Conservation (phyloP, 352 stramenopile species). For the Pythium guiyangense region DNA sequence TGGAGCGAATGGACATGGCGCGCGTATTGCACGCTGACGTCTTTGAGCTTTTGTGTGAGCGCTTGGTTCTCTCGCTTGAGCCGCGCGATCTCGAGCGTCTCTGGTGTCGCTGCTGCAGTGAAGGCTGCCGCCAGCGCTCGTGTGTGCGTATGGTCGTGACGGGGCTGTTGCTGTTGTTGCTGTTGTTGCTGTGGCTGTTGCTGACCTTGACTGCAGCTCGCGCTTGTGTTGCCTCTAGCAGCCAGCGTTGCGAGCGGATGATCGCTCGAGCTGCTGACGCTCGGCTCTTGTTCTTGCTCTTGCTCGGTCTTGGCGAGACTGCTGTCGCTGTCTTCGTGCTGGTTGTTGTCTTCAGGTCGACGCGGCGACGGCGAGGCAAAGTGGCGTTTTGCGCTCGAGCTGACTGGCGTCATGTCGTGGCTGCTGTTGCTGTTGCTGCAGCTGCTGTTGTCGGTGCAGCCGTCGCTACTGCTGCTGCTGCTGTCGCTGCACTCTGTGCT, state of each 20-base stretch:
- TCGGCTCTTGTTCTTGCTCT: no score
- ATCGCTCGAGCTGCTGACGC: neutral
- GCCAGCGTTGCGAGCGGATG: neutral
- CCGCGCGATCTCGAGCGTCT: neutral
- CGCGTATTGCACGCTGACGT: no score
- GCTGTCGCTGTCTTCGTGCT: neutral
- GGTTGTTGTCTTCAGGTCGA: no score
- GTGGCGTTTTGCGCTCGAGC: no score
- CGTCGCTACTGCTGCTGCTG: no score
- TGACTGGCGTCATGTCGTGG: no score
- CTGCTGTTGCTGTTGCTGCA: no score
- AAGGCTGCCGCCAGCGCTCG: neutral
- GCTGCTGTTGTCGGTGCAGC: no score
- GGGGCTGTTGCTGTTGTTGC: no score
- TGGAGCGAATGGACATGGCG: neutral
- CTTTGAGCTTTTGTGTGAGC: neutral
- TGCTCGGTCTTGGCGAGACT: neutral
- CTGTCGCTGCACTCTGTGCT: no score
- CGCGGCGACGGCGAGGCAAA: conserved; percentile 8
- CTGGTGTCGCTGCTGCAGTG: neutral
- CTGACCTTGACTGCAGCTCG: no score
- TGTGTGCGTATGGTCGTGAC: neutral
- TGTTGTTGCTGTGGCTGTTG: no score
- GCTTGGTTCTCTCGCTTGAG: conserved; percentile 3
- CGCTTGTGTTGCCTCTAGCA: neutral